Conservation (phyloP, 2,329 filamentous ascomycete genomes). For the Colletotrichum melonis region DNA sequence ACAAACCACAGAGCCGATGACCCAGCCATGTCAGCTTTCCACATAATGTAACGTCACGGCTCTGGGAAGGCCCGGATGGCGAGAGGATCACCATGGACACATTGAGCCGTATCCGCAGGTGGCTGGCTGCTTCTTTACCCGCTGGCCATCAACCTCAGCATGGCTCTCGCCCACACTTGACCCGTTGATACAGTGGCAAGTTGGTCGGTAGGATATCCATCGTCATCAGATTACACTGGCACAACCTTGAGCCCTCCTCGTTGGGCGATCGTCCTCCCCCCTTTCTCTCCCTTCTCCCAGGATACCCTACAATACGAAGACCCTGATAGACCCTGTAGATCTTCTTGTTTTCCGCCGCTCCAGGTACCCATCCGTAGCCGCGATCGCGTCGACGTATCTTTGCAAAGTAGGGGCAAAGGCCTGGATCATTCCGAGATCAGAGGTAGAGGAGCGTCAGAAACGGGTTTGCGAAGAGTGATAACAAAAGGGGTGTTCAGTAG, state of each 20-base stretch:
- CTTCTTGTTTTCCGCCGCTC: neutral
- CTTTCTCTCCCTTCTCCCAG: too few species aligned
- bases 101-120: too few species aligned
- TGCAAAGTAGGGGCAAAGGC: neutral
- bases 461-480: neutral
- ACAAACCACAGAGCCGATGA: neutral
- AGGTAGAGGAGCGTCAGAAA: neutral
- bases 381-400: neutral
- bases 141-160: too few species aligned
- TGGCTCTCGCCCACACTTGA: too few species aligned
- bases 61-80: neutral
- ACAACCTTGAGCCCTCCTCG: too few species aligned
- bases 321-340: neutral
- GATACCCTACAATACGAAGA: neutral
- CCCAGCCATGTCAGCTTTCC: neutral
- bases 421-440: neutral
- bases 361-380: neutral
- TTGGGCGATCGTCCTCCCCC: too few species aligned
- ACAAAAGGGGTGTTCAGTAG: neutral
- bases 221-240: too few species aligned
- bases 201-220: too few species aligned
- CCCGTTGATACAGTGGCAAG: too few species aligned
- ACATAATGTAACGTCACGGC: slow-evolving; percentile 12
- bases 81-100: neutral
- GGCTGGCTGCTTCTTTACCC: too few species aligned